Percentiles rank a stretch among this genome's conserved stretches.
phyloP scores from a whole-genome alignment of 2,329 filamentous ascomycete species.

The Talaromyces sp. region DNA sequence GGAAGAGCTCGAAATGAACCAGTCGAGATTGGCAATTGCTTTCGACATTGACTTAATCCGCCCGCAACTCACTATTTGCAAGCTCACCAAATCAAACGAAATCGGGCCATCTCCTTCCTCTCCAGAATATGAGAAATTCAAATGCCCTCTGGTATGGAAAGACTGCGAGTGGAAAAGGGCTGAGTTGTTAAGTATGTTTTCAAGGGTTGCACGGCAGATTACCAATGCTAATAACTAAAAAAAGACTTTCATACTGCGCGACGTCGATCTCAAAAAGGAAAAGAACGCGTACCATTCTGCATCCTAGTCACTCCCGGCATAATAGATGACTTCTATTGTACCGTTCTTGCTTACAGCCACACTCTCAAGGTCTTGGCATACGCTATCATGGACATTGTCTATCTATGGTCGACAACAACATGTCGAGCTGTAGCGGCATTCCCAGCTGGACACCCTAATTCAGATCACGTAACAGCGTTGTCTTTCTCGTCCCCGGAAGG shows the following conservation, averaged over 20 bases:
- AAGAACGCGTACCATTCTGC: constrained; percentile 63
- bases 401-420: constrained; percentile 77
- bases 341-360: constrained; percentile 76
- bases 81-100: constrained; percentile 16
- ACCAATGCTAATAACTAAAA: background rate
- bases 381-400: constrained; percentile 71
- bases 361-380: constrained; percentile 74
- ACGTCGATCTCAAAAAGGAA: background rate
- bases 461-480: constrained; percentile 71
- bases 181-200: constrained; percentile 23
- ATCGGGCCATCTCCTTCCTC: constrained; percentile 20
- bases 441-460: constrained; percentile 40
- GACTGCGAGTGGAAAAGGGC: constrained; percentile 33
- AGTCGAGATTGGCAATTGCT: constrained; percentile 70
- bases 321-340: constrained; percentile 96
- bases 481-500: constrained; percentile 80
- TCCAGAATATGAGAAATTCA: constrained; percentile 23
- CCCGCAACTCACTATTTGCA: constrained; percentile 57
- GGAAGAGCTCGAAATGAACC: constrained; percentile 64
- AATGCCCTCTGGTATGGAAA: constrained; percentile 32
- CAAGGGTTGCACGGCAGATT: background rate
- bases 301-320: constrained; percentile 73
- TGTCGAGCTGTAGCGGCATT: constrained; percentile 59
- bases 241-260: background rate
- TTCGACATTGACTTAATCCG: constrained; percentile 69